These are phyloP conservation scores for Trichoderma koningii DNA, from an alignment of 2,329 filamentous ascomycete genomes.

Conservation along the genomic window DNA sequence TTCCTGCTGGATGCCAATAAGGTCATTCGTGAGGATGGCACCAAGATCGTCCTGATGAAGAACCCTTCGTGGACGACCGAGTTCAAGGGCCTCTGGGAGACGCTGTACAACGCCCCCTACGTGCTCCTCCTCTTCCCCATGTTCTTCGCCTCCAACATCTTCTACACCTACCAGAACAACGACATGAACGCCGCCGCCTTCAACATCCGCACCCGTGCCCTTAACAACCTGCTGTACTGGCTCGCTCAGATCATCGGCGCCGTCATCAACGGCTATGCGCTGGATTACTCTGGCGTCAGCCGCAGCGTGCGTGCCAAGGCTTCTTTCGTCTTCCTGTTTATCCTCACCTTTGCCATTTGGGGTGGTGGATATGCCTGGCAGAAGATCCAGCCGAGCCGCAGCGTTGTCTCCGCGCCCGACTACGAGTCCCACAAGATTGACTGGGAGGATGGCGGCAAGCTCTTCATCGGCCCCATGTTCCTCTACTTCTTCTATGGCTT, in stretches of 20 bases:
- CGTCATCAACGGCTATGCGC: conserved; percentile 48
- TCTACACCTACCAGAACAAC: conserved; percentile 63
- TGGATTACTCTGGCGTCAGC: conserved; percentile 71
- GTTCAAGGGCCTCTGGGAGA: conserved; percentile 73
- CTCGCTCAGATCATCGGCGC: conserved; percentile 59
- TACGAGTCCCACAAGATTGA: conserved; percentile 48
- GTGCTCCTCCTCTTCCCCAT: conserved; percentile 63
- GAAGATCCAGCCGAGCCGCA: conserved; percentile 58
- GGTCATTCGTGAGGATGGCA: conserved; percentile 75
- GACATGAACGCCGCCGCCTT: conserved; percentile 57
- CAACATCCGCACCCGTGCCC: conserved; percentile 56
- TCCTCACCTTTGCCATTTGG: conserved; percentile 76
- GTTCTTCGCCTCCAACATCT: conserved; percentile 58
- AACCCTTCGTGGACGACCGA: conserved; percentile 85
- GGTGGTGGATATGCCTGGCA: conserved; percentile 81
- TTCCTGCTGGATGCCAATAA: conserved; percentile 70
- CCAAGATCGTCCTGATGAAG: conserved; percentile 83
- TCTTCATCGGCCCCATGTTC: conserved; percentile 78
- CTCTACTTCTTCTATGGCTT: conserved; percentile 89
- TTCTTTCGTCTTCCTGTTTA: conserved; percentile 58
- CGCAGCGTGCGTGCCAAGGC: conserved; percentile 77
- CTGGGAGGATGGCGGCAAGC: conserved; percentile 61
- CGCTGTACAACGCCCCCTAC: conserved; percentile 68
- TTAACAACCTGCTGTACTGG: conserved; percentile 59
- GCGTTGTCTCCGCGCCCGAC: conserved; percentile 34